These are phyloP conservation scores for Chrysoporthe cubensis DNA, from an alignment of 2,329 filamentous ascomycete genomes.

Conservation along the genomic window DNA sequence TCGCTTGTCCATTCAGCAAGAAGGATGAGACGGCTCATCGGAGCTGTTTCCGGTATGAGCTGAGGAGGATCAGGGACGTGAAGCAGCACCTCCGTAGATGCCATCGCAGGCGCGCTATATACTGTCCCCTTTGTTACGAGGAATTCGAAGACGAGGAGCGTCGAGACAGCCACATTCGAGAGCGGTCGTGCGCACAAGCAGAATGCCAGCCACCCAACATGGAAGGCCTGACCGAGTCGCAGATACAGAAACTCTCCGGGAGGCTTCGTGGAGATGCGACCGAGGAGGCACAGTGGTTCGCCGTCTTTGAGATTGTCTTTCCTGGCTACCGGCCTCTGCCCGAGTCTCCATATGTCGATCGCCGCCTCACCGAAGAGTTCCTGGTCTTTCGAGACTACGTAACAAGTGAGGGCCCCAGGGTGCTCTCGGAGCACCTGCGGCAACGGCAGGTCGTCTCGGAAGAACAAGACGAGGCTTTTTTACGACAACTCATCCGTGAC, in stretches of 20 bases:
- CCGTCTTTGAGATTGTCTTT: background rate
- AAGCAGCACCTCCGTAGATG: conserved; percentile 8
- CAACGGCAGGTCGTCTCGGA: background rate
- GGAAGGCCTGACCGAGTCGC: background rate
- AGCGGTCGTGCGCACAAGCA: background rate
- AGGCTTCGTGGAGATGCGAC: background rate
- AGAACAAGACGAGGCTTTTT: background rate
- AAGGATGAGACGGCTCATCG: background rate
- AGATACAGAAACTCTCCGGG: background rate
- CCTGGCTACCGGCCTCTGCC: background rate
- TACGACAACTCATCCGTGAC: background rate
- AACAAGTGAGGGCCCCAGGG: background rate
- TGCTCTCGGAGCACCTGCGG: background rate
- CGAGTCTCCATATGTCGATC: background rate
- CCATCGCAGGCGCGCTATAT: background rate
- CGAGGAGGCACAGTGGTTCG: background rate
- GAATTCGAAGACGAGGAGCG: background rate
- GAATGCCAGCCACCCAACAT: background rate
- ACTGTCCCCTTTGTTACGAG: background rate
- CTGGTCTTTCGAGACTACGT: background rate
- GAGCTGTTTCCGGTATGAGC: background rate
- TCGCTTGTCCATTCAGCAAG: conserved; percentile 10
- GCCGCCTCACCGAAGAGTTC: background rate
- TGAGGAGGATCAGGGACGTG: background rate
- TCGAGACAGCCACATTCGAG: background rate